Conservation (phyloP, 768 basidiomycete genomes). For the Leccinum rimulosum region DNA sequence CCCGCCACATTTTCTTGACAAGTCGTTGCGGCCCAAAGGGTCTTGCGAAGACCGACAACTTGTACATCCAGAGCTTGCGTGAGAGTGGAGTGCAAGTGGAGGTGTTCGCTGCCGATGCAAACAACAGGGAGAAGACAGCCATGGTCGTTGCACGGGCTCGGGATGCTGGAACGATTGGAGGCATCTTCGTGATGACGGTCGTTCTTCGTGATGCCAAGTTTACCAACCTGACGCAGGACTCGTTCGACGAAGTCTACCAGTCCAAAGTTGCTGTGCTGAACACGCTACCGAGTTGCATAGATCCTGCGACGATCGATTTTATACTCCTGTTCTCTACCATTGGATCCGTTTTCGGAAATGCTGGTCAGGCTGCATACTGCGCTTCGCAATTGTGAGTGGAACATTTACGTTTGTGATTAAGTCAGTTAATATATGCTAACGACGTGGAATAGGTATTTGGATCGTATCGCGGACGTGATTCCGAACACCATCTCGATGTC, state of each 20-base stretch:
- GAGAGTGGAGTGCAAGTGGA: slow-evolving; percentile 23
- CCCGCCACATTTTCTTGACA: slow-evolving; percentile 33
- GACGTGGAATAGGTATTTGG: slow-evolving; percentile 25
- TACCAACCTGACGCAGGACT: slow-evolving; percentile 33
- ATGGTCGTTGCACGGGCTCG: slow-evolving; percentile 22
- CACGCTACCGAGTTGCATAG: slow-evolving; percentile 15
- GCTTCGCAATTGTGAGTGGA: slow-evolving; percentile 12
- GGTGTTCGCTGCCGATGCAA: slow-evolving; percentile 28
- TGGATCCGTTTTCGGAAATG: slow-evolving; percentile 33
- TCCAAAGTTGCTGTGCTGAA: slow-evolving; percentile 22
- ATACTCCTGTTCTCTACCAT: slow-evolving; percentile 35
- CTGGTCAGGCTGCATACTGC: slow-evolving; percentile 24
- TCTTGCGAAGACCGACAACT: slow-evolving; percentile 22
- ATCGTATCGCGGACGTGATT: slow-evolving; percentile 29
- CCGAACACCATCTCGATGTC: slow-evolving; percentile 35
- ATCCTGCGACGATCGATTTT: slow-evolving; percentile 28
- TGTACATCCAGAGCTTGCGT: slow-evolving; percentile 30
- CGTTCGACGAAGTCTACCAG: slow-evolving; percentile 27
- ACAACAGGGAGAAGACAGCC: slow-evolving; percentile 22
- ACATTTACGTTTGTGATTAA: no score
- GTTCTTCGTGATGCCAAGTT: slow-evolving; percentile 35
- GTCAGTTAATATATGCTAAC: not conserved
- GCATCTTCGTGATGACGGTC: slow-evolving; percentile 34
- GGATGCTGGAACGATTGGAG: slow-evolving; percentile 28
- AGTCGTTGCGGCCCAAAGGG: slow-evolving; percentile 21